Percentiles rank a stretch among this genome's conserved stretches.
phyloP scores from a whole-genome alignment of 2,329 filamentous ascomycete genomes.

The Trichoderma semiorbis region DNA sequence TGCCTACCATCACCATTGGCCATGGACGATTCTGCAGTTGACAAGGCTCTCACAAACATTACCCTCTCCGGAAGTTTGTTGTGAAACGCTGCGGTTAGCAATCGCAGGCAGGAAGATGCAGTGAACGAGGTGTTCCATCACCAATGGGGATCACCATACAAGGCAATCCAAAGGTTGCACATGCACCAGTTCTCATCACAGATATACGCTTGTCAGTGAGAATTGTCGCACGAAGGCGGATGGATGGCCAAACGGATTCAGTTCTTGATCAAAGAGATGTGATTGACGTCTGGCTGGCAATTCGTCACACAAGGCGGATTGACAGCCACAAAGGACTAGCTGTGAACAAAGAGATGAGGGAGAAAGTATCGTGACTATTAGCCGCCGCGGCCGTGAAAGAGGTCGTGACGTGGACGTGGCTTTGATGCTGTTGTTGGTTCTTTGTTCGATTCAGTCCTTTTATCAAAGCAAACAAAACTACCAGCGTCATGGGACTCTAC shows the following conservation, averaged over 20 bases:
- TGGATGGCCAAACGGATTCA: not conserved
- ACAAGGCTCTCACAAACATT: not conserved
- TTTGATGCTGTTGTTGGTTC: not conserved
- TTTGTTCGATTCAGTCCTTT: not conserved
- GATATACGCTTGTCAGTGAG: not conserved
- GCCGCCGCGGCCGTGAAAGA: too few relatives aligned
- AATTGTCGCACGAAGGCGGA: not conserved
- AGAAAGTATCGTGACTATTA: not conserved
- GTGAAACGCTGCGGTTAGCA: not conserved
- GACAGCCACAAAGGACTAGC: not conserved
- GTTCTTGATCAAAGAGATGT: not conserved
- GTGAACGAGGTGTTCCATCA: not conserved
- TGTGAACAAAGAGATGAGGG: not conserved
- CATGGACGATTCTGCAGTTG: not conserved
- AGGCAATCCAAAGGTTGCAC: not conserved
- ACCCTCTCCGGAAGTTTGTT: not conserved
- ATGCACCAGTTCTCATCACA: not conserved
- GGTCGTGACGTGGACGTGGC: not conserved
- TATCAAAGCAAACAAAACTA: not conserved
- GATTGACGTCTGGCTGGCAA: not conserved
- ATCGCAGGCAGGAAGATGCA: not conserved
- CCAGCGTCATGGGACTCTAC: not conserved
- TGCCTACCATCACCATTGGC: not conserved
- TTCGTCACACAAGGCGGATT: not conserved
- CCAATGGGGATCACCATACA: not conserved